These are phyloP conservation scores for Hortaea werneckii DNA, from an alignment of 2,329 filamentous ascomycete species.

Conservation along the genomic window DNA sequence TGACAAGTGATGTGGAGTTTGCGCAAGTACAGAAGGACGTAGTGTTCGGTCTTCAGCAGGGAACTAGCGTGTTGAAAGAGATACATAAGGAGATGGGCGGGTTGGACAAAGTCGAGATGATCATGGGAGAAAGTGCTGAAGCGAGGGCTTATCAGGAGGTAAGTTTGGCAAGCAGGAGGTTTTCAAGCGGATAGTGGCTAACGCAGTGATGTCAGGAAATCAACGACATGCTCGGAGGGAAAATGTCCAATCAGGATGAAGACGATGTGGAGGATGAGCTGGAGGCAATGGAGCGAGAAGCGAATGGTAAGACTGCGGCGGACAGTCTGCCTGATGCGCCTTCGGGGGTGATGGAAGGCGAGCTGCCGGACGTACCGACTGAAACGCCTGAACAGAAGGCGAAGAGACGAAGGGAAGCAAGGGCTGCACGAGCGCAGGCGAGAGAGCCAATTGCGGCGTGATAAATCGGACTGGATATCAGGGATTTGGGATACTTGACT, in stretches of 20 bases:
- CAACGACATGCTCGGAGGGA: conserved; percentile 77
- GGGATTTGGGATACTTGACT: too few species aligned
- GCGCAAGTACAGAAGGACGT: conserved; percentile 95
- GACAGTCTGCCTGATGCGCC: conserved; percentile 32
- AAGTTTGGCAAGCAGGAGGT: not conserved
- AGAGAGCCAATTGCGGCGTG: conserved; percentile 18
- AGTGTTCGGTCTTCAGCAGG: conserved; percentile 82
- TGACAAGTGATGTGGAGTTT: conserved; percentile 87
- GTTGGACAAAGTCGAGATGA: conserved; percentile 83
- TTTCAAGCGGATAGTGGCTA: conserved; percentile 1
- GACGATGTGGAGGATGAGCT: conserved; percentile 97
- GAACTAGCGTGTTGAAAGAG: conserved; percentile 76
- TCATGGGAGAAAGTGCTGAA: conserved; percentile 87
- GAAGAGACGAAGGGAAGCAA: conserved; percentile 18
- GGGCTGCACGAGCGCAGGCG: conserved; percentile 11
- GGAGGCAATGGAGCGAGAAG: conserved; percentile 63
- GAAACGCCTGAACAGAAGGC: conserved; percentile 19
- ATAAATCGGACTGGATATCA: not conserved
- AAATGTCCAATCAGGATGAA: conserved; percentile 89
- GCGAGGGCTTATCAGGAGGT: conserved; percentile 86
- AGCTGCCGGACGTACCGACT: conserved; percentile 24
- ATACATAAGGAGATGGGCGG: conserved; percentile 96
- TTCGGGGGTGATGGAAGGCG: conserved; percentile 10
- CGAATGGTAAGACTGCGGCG: conserved; percentile 29
- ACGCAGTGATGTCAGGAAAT: conserved; percentile 55